Percentiles rank a stretch among this genome's conserved stretches.
Evolutionary conservation across 768 basidiomycete species (phyloP).

Genomic region (Termitomyces sp.): DNA sequence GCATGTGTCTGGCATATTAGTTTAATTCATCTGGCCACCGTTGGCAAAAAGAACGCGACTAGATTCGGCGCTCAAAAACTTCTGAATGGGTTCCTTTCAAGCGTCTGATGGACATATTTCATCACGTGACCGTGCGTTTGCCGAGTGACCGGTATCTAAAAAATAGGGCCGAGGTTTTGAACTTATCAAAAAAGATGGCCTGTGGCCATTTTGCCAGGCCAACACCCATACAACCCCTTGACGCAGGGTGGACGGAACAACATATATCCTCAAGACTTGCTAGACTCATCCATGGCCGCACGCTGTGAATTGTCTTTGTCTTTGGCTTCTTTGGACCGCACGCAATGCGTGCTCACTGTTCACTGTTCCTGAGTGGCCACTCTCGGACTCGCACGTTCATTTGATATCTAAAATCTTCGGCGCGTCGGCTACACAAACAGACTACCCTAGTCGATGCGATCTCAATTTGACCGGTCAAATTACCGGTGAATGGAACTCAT

Average conservation of each 20-base stretch:
- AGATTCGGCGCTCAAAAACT: background rate
- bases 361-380: background rate
- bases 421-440: background rate
- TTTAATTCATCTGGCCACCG: background rate
- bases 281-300: background rate
- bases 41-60: too few species aligned
- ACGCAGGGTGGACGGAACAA: background rate
- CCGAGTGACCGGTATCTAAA: background rate
- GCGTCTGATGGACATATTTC: background rate
- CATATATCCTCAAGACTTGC: background rate
- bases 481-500: background rate
- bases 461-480: background rate
- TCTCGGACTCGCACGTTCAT: background rate
- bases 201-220: background rate
- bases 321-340: background rate
- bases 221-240: background rate
- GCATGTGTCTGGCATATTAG: background rate
- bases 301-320: background rate
- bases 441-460: background rate
- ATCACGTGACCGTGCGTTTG: background rate
- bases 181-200: background rate
- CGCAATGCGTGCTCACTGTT: background rate
- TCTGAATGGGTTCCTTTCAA: too few species aligned
- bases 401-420: background rate
- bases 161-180: background rate